Base-by-base conservation (phyloP, 1,284 basidiomycete species). In the Rhodotorula sp. region DNA sequence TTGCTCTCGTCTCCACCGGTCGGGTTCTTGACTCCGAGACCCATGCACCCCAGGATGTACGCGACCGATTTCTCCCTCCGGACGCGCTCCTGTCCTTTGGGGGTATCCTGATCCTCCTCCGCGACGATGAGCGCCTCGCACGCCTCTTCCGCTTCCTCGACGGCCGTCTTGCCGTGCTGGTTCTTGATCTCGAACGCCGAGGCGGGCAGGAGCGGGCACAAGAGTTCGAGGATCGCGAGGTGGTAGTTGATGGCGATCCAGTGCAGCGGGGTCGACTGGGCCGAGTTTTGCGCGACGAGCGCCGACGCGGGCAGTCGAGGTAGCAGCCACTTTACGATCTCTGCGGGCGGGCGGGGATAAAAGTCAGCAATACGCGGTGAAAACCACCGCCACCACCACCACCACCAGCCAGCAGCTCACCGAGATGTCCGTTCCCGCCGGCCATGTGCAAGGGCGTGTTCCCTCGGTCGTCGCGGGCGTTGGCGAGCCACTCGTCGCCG, bases 371-470 rank as follows among this genome's bases (percentile, higher is more conserved):
- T 28, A 28, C 28, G 28, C 28, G 28, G 28, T 28, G 28, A 28
- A 28, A 28, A 3, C 28, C 28, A 28, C 28, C 28, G 28, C 28
- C 28, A 3, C 28, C 28, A 3, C 28, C 28, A 3, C 28, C 28
- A 28, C 28, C 31, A 18, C 31, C 4, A 38, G 38, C 34, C 21
- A 7, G 8, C 21, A 28, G 45, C 72, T 58, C 55, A 79, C 79
- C 76, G 31, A 56, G 45, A 61, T 80, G 79, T 15, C 79, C 79
- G 47, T 80, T 80, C 7, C 77, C 79, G 45, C 74, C 76, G 10
- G 77, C 77, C 76, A 80, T 73, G 60, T 80, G 79, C 64, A 80
- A 61, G 28, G 75, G 71, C 48, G 76, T 76, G 65, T 79, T 79
- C 21, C 78, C 79, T n/a, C 66, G 55, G 31, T 80, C 78, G 62